Evolutionary conservation across 2,329 filamentous ascomycete species (phyloP).

Genomic region (Fusarium longipes): DNA sequence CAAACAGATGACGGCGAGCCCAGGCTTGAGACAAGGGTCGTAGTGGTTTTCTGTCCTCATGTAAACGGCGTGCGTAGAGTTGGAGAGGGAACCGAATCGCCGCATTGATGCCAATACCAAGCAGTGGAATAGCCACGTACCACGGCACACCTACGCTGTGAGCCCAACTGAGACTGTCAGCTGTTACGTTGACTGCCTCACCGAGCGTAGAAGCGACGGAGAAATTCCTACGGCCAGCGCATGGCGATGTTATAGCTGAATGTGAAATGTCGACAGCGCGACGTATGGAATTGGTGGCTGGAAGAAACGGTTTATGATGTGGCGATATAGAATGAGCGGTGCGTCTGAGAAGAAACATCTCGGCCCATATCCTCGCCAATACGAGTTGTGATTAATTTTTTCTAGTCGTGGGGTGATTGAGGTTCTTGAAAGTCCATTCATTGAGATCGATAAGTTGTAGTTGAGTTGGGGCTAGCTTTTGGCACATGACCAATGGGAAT

Average conservation of each 20-base stretch:
- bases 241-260: slow-evolving; percentile 16
- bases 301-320: slow-evolving; percentile 22
- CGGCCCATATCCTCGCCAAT: slow-evolving; percentile 15
- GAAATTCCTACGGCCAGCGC: slow-evolving; percentile 46
- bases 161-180: slow-evolving; percentile 57
- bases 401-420: slow-evolving; percentile 8
- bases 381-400: slow-evolving; percentile 5
- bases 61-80: slow-evolving; percentile 53
- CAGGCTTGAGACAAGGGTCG: slow-evolving; percentile 50
- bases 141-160: slow-evolving; percentile 63
- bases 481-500: slow-evolving; percentile 32
- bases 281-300: slow-evolving; percentile 6
- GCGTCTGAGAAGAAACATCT: slow-evolving; percentile 37
- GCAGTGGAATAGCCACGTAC: slow-evolving; percentile 65
- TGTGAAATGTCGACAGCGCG: slow-evolving; percentile 7
- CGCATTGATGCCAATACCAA: slow-evolving; percentile 60
- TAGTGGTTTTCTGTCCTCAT: slow-evolving; percentile 46
- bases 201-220: slow-evolving; percentile 50
- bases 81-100: slow-evolving; percentile 60
- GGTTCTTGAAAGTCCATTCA: slow-evolving; percentile 4
- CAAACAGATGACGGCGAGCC: slow-evolving; percentile 43
- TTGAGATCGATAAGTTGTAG: slow-evolving; percentile 25
- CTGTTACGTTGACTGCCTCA: slow-evolving; percentile 54
- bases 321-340: slow-evolving; percentile 22
- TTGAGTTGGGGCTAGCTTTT: slow-evolving; percentile 11